A percentile compares a stretch with the other conserved stretches of the same genome.
phyloP scores from a whole-genome alignment of 257 asterid genomes.

The Solanum appendiculatum region DNA sequence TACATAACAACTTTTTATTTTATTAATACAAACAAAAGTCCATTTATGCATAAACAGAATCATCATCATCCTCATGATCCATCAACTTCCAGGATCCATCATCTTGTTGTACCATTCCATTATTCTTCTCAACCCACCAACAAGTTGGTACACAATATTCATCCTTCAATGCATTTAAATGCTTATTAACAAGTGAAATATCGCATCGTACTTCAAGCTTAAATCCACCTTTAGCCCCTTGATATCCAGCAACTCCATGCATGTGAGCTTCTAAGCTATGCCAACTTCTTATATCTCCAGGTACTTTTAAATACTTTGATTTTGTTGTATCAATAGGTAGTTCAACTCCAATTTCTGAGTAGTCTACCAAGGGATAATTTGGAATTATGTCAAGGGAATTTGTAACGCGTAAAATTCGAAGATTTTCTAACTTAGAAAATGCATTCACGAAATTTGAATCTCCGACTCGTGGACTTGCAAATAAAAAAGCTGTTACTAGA shows the following conservation, averaged over 20 bases:
- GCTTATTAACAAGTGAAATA: slow-evolving; percentile 44
- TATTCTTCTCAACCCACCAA: slow-evolving; percentile 65
- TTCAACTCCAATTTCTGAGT: slow-evolving; percentile 9
- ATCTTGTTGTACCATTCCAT: slow-evolving; percentile 66
- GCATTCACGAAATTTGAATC: slow-evolving; percentile 7
- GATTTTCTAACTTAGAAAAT: slow-evolving; percentile 1
- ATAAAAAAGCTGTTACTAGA: slow-evolving; percentile 36
- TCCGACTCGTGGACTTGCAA: slow-evolving; percentile 35
- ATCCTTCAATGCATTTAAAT: slow-evolving; percentile 41
- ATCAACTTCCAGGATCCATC: slow-evolving; percentile 67
- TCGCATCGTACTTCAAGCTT: slow-evolving; percentile 16
- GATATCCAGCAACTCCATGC: slow-evolving; percentile 29
- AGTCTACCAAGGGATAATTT: slow-evolving; percentile 12
- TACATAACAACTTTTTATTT: background rate
- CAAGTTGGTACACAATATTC: slow-evolving; percentile 43
- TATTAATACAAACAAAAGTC: background rate
- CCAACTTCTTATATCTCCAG: slow-evolving; percentile 12
- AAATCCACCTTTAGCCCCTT: slow-evolving; percentile 14
- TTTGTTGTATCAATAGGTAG: slow-evolving; percentile 11
- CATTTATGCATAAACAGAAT: background rate
- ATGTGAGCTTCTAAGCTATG: slow-evolving; percentile 44
- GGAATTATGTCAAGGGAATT: slow-evolving; percentile 31
- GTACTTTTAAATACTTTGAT: slow-evolving; percentile 16
- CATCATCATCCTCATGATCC: slow-evolving; percentile 35
- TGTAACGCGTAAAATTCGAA: slow-evolving; percentile 20